Evolutionary conservation across 2,329 filamentous ascomycete species (phyloP), one percentile per base, ranked within the genome.

Genomic region (Rhynchosporium secalis): DNA sequence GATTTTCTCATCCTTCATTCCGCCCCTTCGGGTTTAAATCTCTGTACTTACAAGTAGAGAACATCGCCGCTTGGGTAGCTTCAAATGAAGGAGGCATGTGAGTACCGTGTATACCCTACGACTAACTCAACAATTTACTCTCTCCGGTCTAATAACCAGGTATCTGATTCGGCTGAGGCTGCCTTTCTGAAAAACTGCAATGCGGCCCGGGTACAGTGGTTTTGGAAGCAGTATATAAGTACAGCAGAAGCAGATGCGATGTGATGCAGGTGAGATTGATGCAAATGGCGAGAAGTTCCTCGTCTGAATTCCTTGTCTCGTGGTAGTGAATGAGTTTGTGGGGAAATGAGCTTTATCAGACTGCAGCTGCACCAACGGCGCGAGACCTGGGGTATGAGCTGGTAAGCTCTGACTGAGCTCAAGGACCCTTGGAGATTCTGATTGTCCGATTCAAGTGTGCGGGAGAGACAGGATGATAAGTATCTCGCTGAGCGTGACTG

Each of bases 41-140:
- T 36, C 33, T 46, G 38, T 56, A 61, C 72, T 72, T 70, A 73
- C 72, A 74, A 8, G 72, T 74, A 64, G 72, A 70, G 62, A 74
- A 74, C 72, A 74, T 74, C 38, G 49, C 49, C n/a, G 49, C 49
- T 61, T 70, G 63, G 54, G 69, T 65, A 49, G 69, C 69, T 36
- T 62, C 68, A 60, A 70, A 62, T 65, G 69, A 64, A 60, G 68
- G 67, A 72, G 66, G 67, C 71, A 73, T 72, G 61, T 62, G 56
- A 51, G n/a, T 36, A 43, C 38, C 56, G 13, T 15, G 36, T 36
- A 20, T 56, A 20, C 49, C 58, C 52, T 38, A 26, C 45, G 62
- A 60, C 62, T 38, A 45, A 45, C 36, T 33, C 48, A 33, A 29
- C 56, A 40, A 47, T 31, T 31, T 20, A 58, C 56, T 40, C 46